A percentile compares a stretch with the other conserved stretches of the same genome.
phyloP scores from a whole-genome alignment of 257 asterid species.

The Cinchona pubescens region DNA sequence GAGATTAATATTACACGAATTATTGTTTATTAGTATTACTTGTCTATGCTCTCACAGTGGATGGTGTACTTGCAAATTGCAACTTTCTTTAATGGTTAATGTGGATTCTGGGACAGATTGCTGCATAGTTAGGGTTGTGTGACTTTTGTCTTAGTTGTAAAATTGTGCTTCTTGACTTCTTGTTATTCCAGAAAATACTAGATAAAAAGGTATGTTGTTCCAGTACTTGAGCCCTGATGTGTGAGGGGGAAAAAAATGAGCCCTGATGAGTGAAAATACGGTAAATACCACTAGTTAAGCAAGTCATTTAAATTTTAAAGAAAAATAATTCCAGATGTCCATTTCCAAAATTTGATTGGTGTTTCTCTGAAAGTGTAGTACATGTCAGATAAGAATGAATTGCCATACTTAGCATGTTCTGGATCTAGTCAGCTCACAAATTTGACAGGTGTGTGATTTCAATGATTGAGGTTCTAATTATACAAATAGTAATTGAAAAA shows the following conservation, averaged over 20 bases:
- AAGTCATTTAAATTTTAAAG: neutral
- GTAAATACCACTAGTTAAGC: neutral
- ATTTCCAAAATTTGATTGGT: neutral
- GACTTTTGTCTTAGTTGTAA: neutral
- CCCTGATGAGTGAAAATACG: neutral
- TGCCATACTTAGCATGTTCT: neutral
- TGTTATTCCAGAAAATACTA: neutral
- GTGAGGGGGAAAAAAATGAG: no score
- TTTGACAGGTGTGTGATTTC: neutral
- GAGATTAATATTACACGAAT: no score
- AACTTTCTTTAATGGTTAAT: neutral
- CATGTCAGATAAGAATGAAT: neutral
- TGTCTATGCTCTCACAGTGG: neutral
- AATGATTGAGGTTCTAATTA: neutral
- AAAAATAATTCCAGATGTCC: neutral
- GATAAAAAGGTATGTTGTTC: neutral
- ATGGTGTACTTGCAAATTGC: neutral
- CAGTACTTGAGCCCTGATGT: no score
- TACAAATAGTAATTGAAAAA: no score
- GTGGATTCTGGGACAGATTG: neutral
- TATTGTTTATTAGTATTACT: no score
- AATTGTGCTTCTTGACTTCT: neutral
- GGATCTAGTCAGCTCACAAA: neutral
- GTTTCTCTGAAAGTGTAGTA: no score
- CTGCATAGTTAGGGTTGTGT: neutral